Evolutionary conservation across 345 rosid species (phyloP), one percentile per base, ranked within the genome.

Genomic region (Populus deltoides): DNA sequence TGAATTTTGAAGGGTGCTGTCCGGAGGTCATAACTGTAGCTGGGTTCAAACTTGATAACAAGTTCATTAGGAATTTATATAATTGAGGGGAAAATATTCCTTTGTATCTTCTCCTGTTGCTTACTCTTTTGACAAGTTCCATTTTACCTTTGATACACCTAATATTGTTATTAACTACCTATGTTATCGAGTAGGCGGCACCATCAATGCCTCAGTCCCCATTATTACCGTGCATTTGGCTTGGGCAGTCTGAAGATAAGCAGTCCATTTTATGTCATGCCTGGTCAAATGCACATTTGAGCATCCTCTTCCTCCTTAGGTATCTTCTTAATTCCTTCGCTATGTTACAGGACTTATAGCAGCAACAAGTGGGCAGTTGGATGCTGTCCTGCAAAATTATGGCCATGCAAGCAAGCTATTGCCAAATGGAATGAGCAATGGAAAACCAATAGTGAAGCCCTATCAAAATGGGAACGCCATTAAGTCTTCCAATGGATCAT

Each of bases 341-440:
- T 5, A 61, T 72, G 51, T 75, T 13, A 18, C 90, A 91, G 95
- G 97, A 78, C 91, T 92, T 39, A 80, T 90, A 63, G 91, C 90
- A 62, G 93, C 97, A 68, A 86, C 97, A 11, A 83, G 90, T 36
- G 90, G 93, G 77, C 90, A 88, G 65, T 77, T 90, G 81, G 92
- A 92, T 41, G 55, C 78, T 41, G 82, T 86, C 47, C 38, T 87
- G 39, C 76, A 83, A 67, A 88, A 84, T 76, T 17, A 81, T 53
- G 76, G 88, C 55, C 77, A 80, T 59, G 77, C 39, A 71, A 76
- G 75, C 82, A 87, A 78, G 81, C 74, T 68, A 68, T 70, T 77
- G 68, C 53, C 77, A 51, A 90, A 87, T 70, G 89, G 91, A 77
- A 53, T 76, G 39, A 83, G 83, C 51, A 88, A 89, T 15, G 89